Evolutionary conservation across 148 eudicot species (phyloP).

Genomic region (Salicornia ramosissima): DNA sequence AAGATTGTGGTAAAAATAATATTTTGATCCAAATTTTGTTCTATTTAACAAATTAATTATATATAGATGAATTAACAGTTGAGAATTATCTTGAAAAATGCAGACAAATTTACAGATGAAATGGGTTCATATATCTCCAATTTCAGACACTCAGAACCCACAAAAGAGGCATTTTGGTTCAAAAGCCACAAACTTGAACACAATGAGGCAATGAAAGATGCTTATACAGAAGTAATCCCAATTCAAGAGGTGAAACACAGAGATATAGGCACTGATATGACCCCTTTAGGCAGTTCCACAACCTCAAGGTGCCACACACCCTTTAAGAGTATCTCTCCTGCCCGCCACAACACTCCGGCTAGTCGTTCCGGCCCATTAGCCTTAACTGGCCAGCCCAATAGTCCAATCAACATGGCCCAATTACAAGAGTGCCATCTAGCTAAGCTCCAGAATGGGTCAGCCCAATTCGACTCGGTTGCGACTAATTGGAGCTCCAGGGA

Average conservation of each 20-base stretch:
- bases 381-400: conserved; percentile 6
- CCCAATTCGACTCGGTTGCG: conserved; percentile 43
- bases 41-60: too few relatives aligned
- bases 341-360: conserved; percentile 74
- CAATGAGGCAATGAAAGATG: conserved; percentile 38
- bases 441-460: conserved; percentile 50
- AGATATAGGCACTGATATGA: conserved; percentile 89
- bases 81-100: conserved; percentile 8
- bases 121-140: conserved; percentile 32
- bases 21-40: too few relatives aligned
- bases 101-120: conserved; percentile 79
- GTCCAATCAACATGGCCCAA: conserved; percentile 40
- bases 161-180: conserved; percentile 60
- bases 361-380: conserved; percentile 67
- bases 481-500: conserved; percentile 80
- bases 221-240: conserved; percentile 36
- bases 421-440: conserved; percentile 64
- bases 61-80: neutral
- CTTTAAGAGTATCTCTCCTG: conserved; percentile 58
- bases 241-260: conserved; percentile 49
- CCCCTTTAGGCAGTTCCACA: conserved; percentile 76
- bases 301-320: conserved; percentile 87
- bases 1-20: too few relatives aligned
- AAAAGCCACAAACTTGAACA: conserved; percentile 31
- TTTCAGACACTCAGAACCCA: conserved; percentile 46